Evolutionary conservation across 495 filamentous ascomycete species (phyloP).

Genomic region (Tetracladium setigerum): DNA sequence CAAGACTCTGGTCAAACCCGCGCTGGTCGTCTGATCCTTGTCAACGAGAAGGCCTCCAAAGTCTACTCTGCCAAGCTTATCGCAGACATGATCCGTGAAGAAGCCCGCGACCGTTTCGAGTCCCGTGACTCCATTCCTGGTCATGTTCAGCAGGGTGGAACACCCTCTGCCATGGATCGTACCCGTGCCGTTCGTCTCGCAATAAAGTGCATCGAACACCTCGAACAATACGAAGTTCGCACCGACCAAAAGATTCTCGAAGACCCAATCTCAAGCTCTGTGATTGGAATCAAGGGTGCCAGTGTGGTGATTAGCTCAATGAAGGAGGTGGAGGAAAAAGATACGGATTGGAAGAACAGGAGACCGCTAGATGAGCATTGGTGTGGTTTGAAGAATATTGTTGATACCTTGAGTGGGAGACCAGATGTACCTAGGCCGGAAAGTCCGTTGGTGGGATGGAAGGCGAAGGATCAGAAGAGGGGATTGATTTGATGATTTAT

Average conservation of each 20-base stretch:
- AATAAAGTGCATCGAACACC: constrained; percentile 81
- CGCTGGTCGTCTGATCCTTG: constrained; percentile 87
- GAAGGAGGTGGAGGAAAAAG: constrained; percentile 63
- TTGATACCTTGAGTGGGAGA: constrained; percentile 77
- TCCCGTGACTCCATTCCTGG: constrained; percentile 89
- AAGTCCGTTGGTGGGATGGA: constrained; percentile 33
- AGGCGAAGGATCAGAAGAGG: constrained; percentile 47
- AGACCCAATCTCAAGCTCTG: constrained; percentile 61
- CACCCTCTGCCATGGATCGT: constrained; percentile 91
- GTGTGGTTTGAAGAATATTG: constrained; percentile 70
- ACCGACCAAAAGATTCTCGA: constrained; percentile 58
- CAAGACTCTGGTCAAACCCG: constrained; percentile 84
- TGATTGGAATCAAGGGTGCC: constrained; percentile 90
- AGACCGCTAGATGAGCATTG: constrained; percentile 83
- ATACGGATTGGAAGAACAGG: constrained; percentile 89
- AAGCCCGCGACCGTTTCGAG: constrained; percentile 87
- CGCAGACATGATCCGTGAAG: constrained; percentile 90
- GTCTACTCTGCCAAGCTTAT: constrained; percentile 91
- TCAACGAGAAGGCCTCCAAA: constrained; percentile 85
- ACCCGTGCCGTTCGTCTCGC: constrained; percentile 86
- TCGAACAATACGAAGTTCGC: constrained; percentile 68
- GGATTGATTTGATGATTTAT: constrained; percentile 20
- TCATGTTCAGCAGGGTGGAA: constrained; percentile 94
- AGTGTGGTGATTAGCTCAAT: constrained; percentile 81
- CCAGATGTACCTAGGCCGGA: constrained; percentile 38